Percentiles rank a stretch among this genome's conserved stretches.
Conservation (phyloP, 108 stramenopile genomes). For the Cyclotella cryptica region DNA sequence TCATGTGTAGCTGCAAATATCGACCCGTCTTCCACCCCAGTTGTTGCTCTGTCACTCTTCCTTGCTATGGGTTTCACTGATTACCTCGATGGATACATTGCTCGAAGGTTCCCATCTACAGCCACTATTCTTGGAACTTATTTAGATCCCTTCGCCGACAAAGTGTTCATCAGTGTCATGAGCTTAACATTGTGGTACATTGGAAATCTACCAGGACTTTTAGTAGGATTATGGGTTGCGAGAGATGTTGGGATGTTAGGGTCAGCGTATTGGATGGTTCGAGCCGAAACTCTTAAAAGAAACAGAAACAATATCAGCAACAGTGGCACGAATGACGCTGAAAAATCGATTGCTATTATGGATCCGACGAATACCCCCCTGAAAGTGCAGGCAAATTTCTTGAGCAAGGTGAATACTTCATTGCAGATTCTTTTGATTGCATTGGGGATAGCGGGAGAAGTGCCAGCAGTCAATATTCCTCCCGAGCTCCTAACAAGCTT, state of each 20-base stretch:
- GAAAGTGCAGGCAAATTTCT: conserved; percentile 68
- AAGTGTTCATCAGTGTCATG: conserved; percentile 61
- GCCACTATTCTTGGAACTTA: conserved; percentile 82
- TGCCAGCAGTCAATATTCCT: conserved; percentile 38
- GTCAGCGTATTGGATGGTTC: conserved; percentile 48
- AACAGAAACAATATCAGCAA: conserved; percentile 15
- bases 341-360: conserved; percentile 52
- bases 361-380: conserved; percentile 66
- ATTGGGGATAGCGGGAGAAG: conserved; percentile 52
- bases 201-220: conserved; percentile 62
- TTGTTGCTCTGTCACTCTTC: conserved; percentile 38
- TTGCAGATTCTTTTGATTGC: conserved; percentile 75
- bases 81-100: conserved; percentile 84
- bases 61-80: conserved; percentile 73
- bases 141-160: conserved; percentile 89
- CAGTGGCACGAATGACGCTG: conserved; percentile 1
- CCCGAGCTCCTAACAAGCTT: conserved; percentile 36
- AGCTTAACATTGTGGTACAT: conserved; percentile 69
- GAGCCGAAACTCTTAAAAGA: conserved; percentile 33
- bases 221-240: conserved; percentile 74
- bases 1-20: conserved; percentile 18
- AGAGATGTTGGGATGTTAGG: conserved; percentile 61
- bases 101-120: conserved; percentile 62
- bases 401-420: conserved; percentile 83
- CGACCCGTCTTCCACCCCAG: conserved; percentile 38